Evolutionary conservation across 2,329 filamentous ascomycete genomes (phyloP), one percentile per base, ranked within the genome.

Genomic region (Chalaropsis thielavioides): DNA sequence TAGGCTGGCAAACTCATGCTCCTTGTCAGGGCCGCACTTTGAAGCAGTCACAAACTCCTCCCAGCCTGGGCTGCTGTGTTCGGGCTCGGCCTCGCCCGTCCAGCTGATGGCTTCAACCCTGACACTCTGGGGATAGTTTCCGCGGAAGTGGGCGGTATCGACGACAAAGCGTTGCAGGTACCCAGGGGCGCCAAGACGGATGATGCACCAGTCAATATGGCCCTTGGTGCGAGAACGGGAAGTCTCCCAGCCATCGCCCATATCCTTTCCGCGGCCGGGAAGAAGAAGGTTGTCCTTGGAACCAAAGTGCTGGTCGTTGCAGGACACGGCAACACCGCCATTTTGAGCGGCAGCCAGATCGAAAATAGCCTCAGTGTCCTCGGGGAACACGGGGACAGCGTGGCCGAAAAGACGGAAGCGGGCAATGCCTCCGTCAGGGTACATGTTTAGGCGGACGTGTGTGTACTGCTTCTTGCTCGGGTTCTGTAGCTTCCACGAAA

Each of bases 181-280:
- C 7, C 83, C 87, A 3, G 82, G 79, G 0, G 83, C 82, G 27
- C 88, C 89, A 22, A 94, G 81, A 60, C 83, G 82, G 68, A 94
- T 82, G 69, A 92, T 84, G n/a, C 85, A 80, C 89, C 90, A 94
- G 74, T 94, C 89, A 22, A 88, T 76, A 74, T 94, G 89, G 56
- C 79, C 83, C 73, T 83, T 84, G 62, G 80, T 84, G 61, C 90
- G 78, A 43, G 87, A 90, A 64, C 89, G 81, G 69, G 86, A 84
- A 65, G 89, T 94, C 76, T 94, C 89, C 89, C 90, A 94, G 7
- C 89, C 90, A 73, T 92, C 89, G 62, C 89, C 87, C 89, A 94
- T 94, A 75, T 94, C 88, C 73, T 86, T 85, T 51, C 89, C 89
- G 31, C 89, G 80, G 1, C 88, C 88, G 0, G 89, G 89, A 2